Conservation (phyloP, 495 filamentous ascomycete genomes). For the Hypoxylon perforatum region DNA sequence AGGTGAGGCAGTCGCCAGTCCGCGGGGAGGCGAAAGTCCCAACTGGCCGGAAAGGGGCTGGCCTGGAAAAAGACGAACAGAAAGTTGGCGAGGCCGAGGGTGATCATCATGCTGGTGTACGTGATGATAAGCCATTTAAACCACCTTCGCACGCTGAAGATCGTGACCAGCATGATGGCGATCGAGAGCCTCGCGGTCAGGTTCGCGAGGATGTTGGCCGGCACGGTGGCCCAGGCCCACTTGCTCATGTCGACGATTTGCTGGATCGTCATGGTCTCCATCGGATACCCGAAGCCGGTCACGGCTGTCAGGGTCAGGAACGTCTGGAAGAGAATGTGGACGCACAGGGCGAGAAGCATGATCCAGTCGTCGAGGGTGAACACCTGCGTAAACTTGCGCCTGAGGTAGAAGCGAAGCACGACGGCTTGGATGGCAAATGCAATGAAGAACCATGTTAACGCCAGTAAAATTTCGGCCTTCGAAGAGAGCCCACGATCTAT, state of each 20-base stretch:
- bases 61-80: too few species aligned
- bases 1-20: too few species aligned
- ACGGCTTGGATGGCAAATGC: too few species aligned
- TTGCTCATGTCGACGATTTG: constrained; percentile 13
- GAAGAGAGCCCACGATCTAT: too few species aligned
- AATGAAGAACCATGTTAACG: too few species aligned
- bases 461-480: too few species aligned
- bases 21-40: not conserved
- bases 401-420: not conserved
- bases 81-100: too few species aligned
- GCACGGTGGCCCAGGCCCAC: constrained; percentile 1
- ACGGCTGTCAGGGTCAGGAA: constrained; percentile 4
- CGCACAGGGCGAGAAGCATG: constrained; percentile 24
- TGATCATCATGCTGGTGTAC: constrained; percentile 7
- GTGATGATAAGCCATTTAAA: constrained; percentile 28
- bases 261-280: not conserved
- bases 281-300: constrained; percentile 19
- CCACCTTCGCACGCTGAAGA: constrained; percentile 29
- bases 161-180: constrained; percentile 20
- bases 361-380: constrained; percentile 20
- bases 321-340: constrained; percentile 17
- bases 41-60: too few species aligned
- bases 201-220: too few species aligned
- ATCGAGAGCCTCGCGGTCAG: constrained; percentile 23
- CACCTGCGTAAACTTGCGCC: not conserved